Evolutionary conservation across 768 basidiomycete species (phyloP).

Genomic region (Dioszegia aurantiaca): DNA sequence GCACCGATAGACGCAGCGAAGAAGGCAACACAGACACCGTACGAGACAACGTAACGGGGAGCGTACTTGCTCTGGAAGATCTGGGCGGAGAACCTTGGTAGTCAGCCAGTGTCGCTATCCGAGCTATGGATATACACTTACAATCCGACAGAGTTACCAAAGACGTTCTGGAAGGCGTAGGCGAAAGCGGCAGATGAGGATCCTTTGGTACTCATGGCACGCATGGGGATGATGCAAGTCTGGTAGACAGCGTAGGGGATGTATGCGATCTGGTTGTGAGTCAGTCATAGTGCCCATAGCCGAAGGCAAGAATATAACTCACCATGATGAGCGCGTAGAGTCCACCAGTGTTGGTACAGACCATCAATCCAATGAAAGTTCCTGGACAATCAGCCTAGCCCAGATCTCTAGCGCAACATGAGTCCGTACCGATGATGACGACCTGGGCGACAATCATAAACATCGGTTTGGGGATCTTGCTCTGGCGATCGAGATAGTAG

Average conservation of each 20-base stretch:
- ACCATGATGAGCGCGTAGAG: conserved; percentile 35
- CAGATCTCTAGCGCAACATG: background rate
- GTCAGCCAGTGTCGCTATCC: background rate
- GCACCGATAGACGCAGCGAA: conserved; percentile 4
- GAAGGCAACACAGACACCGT: conserved; percentile 28
- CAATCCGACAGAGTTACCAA: conserved; percentile 16
- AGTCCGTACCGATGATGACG: conserved; percentile 11
- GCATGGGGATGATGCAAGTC: conserved; percentile 23
- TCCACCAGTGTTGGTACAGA: conserved; percentile 20
- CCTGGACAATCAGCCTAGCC: conserved; percentile 5
- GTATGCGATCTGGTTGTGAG: conserved; percentile 4
- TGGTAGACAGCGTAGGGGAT: conserved; percentile 5
- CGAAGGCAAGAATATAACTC: background rate
- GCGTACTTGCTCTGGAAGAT: conserved; percentile 38
- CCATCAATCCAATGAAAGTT: conserved; percentile 25
- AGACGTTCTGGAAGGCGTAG: conserved; percentile 28
- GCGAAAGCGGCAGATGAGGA: conserved; percentile 31
- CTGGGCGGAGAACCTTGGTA: conserved; percentile 25
- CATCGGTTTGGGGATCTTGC: conserved; percentile 15
- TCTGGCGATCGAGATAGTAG: conserved; percentile 15
- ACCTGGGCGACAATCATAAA: conserved; percentile 20
- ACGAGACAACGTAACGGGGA: conserved; percentile 33
- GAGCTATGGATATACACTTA: conserved; percentile 5
- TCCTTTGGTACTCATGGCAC: conserved; percentile 27
- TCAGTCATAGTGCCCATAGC: background rate